A percentile compares a stretch with the other conserved stretches of the same genome.
Evolutionary conservation across 331 rosid species (phyloP).

Genomic region (Stylosanthes scabra): DNA sequence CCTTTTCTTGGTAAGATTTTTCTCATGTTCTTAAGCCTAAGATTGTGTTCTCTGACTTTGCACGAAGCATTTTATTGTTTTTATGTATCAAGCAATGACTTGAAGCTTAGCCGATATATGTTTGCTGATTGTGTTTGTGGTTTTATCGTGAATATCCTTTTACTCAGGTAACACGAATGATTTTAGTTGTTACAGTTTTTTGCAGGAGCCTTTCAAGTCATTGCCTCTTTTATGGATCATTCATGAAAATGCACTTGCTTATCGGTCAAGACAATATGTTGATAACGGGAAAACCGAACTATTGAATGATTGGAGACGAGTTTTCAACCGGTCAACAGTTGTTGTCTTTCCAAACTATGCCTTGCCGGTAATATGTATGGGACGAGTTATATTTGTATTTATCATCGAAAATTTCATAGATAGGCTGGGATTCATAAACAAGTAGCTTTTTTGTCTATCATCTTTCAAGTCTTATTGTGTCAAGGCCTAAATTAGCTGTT

Average conservation of each 20-base stretch:
- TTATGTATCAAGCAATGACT: too few relatives aligned
- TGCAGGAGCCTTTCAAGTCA: conserved; percentile 98
- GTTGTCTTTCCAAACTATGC: conserved; percentile 92
- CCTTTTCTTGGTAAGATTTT: conserved; percentile 85
- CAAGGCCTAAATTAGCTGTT: conserved; percentile 20
- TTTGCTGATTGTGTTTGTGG: conserved; percentile 20
- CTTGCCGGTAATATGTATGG: conserved; percentile 74
- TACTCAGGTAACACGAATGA: conserved; percentile 53
- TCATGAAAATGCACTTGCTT: conserved; percentile 79
- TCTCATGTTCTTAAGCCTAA: conserved; percentile 15
- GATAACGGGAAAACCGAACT: conserved; percentile 61
- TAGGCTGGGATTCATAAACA: too few relatives aligned
- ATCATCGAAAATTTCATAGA: too few relatives aligned
- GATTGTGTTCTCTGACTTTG: conserved; percentile 18
- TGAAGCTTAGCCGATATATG: too few relatives aligned
- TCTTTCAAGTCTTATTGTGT: background rate
- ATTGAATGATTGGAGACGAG: conserved; percentile 88
- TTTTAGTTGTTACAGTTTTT: conserved; percentile 82
- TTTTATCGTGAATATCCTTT: conserved; percentile 24
- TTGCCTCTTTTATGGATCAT: conserved; percentile 87
- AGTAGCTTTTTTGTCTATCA: conserved; percentile 17
- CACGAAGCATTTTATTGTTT: background rate
- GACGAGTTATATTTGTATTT: conserved; percentile 25
- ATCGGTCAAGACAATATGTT: conserved; percentile 67
- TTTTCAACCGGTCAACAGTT: conserved; percentile 89